Evolutionary conservation across 176 grass and related monocot species (phyloP), one percentile per base, ranked within the genome.

Genomic region (Rhynchospora tenuis): DNA sequence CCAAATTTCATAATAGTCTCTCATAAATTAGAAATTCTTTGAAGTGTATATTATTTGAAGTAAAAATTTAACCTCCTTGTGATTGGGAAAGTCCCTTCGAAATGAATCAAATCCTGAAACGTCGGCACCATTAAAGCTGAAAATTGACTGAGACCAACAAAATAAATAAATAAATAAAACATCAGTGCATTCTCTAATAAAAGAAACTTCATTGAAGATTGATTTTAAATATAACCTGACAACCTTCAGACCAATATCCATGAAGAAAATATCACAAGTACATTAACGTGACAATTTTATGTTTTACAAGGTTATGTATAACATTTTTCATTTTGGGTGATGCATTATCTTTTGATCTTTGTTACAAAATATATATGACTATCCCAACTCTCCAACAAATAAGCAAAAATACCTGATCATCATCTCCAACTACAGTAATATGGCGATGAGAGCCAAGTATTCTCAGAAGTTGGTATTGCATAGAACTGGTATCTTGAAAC

Each of bases 401-500:
- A 51, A 81, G 86, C 83, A 50, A 17, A 17, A 48, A 54, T 73
- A 98, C 95, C 87, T 98, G 95, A 86, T 98, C 95, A 82, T 98
- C 95, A 86, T 98, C 95, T 68, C 95, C 95, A 64, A 98, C 92
- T 55, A 98, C 88, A 79, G 95, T 98, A 73, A 98, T 87, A 88
- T 80, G 89, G 55, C 90, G 90, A 88, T 98, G 95, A 84, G 92
- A 94, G 59, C 92, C 87, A 83, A 98, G 85, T 81, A 86, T 85
- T 78, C 78, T 94, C 79, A 98, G 88, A 91, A 98, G 90, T 59
- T 73, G 57, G 86, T 94, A 98, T 79, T 98, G 95, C 90, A 94
- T 94, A 57, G 89, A 88, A 91, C 95, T 98, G 85, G 95, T 98
- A 88, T 98, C 92, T 86, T 98, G 95, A 94, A 98, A 98, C 82